Percentiles rank a stretch among this genome's conserved stretches.
Evolutionary conservation across 495 filamentous ascomycete species (phyloP).

Genomic region (Penicillium maclennaniae): DNA sequence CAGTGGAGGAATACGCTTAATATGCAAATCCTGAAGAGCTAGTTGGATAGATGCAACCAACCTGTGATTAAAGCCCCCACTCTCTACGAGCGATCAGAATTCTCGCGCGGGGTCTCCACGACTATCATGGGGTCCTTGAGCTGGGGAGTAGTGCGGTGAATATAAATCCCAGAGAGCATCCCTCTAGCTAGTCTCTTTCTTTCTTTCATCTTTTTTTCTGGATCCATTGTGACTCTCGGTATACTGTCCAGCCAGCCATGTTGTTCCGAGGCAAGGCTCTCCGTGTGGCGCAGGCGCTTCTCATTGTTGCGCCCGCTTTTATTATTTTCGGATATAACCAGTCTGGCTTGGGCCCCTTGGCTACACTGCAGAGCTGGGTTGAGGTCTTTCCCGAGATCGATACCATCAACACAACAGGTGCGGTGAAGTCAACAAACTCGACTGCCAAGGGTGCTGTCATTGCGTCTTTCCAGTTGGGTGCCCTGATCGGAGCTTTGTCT

Average conservation of each 20-base stretch:
- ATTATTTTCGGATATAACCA: slow-evolving; percentile 37
- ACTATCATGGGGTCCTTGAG: neutral
- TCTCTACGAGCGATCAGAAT: neutral
- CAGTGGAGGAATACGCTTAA: neutral
- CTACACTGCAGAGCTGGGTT: slow-evolving; percentile 27
- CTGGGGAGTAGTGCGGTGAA: neutral
- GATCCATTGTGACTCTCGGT: neutral
- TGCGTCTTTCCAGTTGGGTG: slow-evolving; percentile 42
- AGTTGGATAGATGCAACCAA: neutral
- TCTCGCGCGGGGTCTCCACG: slow-evolving; percentile 10
- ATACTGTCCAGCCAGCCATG: neutral
- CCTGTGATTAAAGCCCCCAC: slow-evolving; percentile 1
- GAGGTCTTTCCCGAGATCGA: slow-evolving; percentile 32
- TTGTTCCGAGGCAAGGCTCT: slow-evolving; percentile 16
- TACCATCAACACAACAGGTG: slow-evolving; percentile 29
- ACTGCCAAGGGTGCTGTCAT: slow-evolving; percentile 40
- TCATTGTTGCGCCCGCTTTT: slow-evolving; percentile 38
- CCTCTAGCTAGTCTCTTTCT: neutral
- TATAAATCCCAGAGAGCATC: neutral
- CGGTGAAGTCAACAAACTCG: slow-evolving; percentile 22
- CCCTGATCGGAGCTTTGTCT: slow-evolving; percentile 39
- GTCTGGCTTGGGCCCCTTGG: slow-evolving; percentile 24
- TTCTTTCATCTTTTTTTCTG: neutral
- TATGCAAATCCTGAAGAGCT: neutral
- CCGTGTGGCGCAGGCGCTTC: slow-evolving; percentile 25